Conservation (phyloP, 306 rosid species). For the Canavalia gladiata region DNA sequence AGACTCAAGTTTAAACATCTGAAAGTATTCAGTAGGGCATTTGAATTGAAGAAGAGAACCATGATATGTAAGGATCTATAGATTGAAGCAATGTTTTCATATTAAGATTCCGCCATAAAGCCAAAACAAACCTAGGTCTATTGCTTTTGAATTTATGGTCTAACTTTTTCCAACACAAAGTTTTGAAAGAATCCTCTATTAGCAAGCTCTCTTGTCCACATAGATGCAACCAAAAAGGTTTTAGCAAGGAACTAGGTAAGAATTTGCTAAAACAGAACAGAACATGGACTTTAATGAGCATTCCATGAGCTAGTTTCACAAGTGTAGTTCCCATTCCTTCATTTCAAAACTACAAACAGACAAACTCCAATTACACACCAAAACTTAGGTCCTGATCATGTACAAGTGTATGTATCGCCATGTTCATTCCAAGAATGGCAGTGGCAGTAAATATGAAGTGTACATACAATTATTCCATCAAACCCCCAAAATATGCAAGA, state of each 20-base stretch:
- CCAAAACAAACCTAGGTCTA: not conserved
- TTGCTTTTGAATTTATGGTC: not conserved
- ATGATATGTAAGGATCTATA: not conserved
- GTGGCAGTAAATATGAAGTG: not conserved
- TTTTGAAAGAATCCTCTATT: not conserved
- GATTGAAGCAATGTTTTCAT: not conserved
- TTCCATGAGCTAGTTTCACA: not conserved
- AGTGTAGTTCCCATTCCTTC: not conserved
- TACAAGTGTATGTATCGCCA: not conserved
- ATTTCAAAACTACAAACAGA: not conserved
- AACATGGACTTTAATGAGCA: not conserved
- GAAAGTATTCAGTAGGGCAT: not conserved
- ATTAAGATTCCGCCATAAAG: not conserved
- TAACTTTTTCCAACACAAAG: not conserved
- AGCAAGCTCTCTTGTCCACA: not conserved
- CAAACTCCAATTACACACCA: not conserved
- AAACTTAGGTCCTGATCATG: not conserved
- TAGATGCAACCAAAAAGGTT: not conserved
- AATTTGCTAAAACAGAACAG: not conserved
- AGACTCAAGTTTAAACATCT: not conserved
- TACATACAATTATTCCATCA: not conserved
- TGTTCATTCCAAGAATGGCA: not conserved
- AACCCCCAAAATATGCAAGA: not conserved
- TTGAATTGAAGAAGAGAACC: not conserved
- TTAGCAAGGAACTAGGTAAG: not conserved